Base-by-base conservation (phyloP, 2,329 filamentous ascomycete genomes). In the Pyrenophora teres region DNA sequence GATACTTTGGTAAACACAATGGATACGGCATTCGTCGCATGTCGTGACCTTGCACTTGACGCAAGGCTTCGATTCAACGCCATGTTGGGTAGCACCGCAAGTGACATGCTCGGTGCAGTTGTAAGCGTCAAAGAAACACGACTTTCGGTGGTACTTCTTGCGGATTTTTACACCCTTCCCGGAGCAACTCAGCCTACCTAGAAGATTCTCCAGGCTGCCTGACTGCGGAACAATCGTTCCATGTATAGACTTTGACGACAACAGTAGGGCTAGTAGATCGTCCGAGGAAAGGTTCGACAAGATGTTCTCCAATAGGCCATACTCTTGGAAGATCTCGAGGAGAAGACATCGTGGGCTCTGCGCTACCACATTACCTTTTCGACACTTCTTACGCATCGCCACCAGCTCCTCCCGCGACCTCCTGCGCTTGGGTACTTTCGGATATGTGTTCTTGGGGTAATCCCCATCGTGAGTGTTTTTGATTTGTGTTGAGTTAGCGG, bases 11-110 rank as follows among this genome's bases (percentile, higher is more conserved):
- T 70, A 73, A 4, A 71, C 66, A 50, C 66, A 69, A 41, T 73
- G 70, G 30, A 71, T 64, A 6, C 70, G 63, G 39, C 70, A 73
- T 46, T 73, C 70, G 33, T 73, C 53, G 53, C 70, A 73, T 2
- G 70, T 73, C n/a, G 52, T 69, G 1, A 61, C 49, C 13, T 58
- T 60, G 48, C 70, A 73, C 6, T 36, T 52, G 7, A 54, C 40
- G 37, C 70, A 73, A 12, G 70, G 63, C 13, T 47, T 57, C 18
- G 60, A 62, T 23, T 66, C 59, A 13, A 66, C 50, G 2, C 23
- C 10, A 1, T 46, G 40, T 9, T 49, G 32, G 2, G 19, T 35
- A 7, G 62, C 54, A 6, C 62, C 62, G 37, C 70, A 72, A 33
- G 57, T 39, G 19, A 63, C 59, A 32, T 59, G 59, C 25, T 69